Percentiles rank a stretch among this genome's conserved stretches.
Evolutionary conservation across 371 early-diverging fungal genomes (phyloP).

Genomic region (Apophysomyces trapeziformis): DNA sequence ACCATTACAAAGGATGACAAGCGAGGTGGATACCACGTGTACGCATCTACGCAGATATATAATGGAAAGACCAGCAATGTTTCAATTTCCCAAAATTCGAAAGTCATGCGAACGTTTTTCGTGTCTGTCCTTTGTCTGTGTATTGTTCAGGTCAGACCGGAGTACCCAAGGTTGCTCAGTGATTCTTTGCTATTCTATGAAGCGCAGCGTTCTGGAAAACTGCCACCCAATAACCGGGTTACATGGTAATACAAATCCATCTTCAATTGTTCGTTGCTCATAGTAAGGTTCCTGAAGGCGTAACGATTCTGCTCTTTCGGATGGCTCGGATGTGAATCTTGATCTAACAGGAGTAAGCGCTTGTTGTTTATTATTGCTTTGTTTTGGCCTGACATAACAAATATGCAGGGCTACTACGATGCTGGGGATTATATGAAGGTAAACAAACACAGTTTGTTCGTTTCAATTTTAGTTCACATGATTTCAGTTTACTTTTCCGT

Average conservation of each 20-base stretch:
- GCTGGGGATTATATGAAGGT: slow-evolving; percentile 3
- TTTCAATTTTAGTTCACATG: not conserved
- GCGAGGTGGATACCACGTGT: not conserved
- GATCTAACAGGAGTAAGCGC: not conserved
- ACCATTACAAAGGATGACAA: not conserved
- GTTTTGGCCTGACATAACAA: not conserved
- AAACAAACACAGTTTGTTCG: not conserved
- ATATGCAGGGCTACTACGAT: not conserved
- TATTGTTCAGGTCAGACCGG: not conserved
- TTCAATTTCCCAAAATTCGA: not conserved
- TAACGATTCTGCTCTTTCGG: not conserved
- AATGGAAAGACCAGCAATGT: not conserved
- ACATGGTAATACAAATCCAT: not conserved
- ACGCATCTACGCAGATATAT: not conserved
- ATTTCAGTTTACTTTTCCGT: not conserved
- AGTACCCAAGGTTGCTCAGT: not conserved
- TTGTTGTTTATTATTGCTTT: not conserved
- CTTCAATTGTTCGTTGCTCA: too few species aligned
- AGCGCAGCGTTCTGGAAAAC: not conserved
- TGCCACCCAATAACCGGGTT: not conserved
- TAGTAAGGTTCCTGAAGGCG: not conserved
- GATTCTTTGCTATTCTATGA: not conserved
- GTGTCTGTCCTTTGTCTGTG: not conserved
- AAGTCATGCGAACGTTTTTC: not conserved
- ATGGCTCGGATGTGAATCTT: not conserved